Percentiles rank a stretch among this genome's conserved stretches.
phyloP scores from a whole-genome alignment of 208 protist species.

The Crithidia acanthocephali region DNA sequence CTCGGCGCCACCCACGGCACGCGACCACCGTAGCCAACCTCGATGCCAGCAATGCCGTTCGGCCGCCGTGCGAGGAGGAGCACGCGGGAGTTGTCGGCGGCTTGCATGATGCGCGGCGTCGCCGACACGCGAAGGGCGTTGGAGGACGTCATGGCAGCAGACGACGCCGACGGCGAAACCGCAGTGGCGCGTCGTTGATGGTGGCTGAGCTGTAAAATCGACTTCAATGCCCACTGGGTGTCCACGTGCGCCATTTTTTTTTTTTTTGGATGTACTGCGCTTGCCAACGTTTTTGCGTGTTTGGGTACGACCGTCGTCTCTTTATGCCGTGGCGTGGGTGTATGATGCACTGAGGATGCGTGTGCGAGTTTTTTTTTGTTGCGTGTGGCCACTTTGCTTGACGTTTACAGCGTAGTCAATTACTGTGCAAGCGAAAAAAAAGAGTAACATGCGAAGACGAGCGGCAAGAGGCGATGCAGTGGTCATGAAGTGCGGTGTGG shows the following conservation, averaged over 20 bases:
- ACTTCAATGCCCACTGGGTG: constrained; percentile 31
- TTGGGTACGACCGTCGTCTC: neutral
- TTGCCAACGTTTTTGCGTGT: neutral
- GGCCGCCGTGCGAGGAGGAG: constrained; percentile 43
- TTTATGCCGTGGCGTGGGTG: too few species aligned
- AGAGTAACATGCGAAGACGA: too few species aligned
- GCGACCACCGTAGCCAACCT: constrained; percentile 23
- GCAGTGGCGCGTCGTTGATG: constrained; percentile 22
- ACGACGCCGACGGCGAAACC: neutral
- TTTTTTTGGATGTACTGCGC: constrained; percentile 2
- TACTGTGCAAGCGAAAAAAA: too few species aligned
- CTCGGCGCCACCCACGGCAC: constrained; percentile 5
- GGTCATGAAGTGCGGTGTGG: too few species aligned
- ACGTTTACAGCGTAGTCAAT: too few species aligned
- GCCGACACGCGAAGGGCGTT: constrained; percentile 17
- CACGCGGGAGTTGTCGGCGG: constrained; percentile 11
- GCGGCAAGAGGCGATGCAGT: too few species aligned
- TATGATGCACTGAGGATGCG: neutral
- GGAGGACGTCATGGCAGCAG: constrained; percentile 2
- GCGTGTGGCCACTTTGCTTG: neutral
- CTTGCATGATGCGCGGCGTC: constrained; percentile 22
- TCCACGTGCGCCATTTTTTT: constrained; percentile 26
- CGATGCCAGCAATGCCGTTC: constrained; percentile 40
- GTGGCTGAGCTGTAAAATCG: constrained; percentile 35
- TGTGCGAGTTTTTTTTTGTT: neutral